A percentile compares a stretch with the other conserved stretches of the same genome.
phyloP scores from a whole-genome alignment of 257 asterid genomes.

The Ilex aquifolium region DNA sequence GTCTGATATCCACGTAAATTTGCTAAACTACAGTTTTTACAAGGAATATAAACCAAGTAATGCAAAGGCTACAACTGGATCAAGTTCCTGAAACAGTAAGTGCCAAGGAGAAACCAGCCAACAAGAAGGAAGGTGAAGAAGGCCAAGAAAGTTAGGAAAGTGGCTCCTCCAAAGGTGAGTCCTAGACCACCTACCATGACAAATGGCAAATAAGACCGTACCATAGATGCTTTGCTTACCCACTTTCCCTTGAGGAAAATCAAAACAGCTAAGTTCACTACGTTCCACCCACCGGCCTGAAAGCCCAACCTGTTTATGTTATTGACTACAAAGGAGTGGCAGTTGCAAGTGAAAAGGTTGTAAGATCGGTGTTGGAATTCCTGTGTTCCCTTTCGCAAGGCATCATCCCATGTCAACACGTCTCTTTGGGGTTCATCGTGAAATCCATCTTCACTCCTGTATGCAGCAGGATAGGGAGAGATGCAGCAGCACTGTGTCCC shows the following conservation, averaged over 20 bases:
- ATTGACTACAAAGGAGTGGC: conserved; percentile 94
- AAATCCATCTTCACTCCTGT: conserved; percentile 27
- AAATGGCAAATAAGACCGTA: conserved; percentile 59
- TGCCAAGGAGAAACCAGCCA: conserved; percentile 80
- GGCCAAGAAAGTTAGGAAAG: conserved; percentile 45
- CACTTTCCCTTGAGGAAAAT: conserved; percentile 60
- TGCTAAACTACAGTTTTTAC: too few relatives aligned
- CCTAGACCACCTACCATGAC: conserved; percentile 50
- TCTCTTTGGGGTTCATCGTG: conserved; percentile 29
- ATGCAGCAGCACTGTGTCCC: conserved; percentile 43
- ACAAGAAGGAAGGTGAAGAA: conserved; percentile 52
- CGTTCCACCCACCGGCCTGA: conserved; percentile 79
- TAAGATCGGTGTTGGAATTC: conserved; percentile 87
- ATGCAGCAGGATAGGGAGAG: conserved; percentile 29
- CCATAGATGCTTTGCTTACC: conserved; percentile 54
- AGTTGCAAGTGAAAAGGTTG: conserved; percentile 88
- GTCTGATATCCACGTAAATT: too few relatives aligned
- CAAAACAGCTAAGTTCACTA: conserved; percentile 72
- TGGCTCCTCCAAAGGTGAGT: conserved; percentile 56
- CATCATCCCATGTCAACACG: conserved; percentile 61
- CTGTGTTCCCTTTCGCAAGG: conserved; percentile 62
- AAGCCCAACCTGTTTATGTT: conserved; percentile 75
- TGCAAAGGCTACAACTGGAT: conserved; percentile 44
- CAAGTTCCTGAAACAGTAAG: conserved; percentile 62
- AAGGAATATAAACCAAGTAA: too few relatives aligned